A percentile compares a stretch with the other conserved stretches of the same genome.
phyloP scores from a whole-genome alignment of 2,329 filamentous ascomycete genomes.

The Lasiodiplodia gonubiensis region DNA sequence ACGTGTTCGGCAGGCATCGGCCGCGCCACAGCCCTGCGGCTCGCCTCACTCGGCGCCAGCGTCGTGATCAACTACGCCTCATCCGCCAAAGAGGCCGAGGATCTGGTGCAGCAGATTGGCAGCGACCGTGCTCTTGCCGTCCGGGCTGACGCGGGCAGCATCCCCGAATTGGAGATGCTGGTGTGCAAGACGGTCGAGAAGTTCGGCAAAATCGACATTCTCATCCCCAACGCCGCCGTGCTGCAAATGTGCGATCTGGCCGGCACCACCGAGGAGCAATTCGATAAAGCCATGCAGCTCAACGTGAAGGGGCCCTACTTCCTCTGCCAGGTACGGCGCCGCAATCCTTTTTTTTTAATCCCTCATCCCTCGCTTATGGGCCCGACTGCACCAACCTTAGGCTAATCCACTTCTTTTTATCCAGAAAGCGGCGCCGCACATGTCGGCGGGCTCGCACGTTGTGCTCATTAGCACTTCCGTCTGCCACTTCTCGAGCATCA shows the following conservation, averaged over 20 bases:
- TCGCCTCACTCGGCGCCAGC: conserved; percentile 73
- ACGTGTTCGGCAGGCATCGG: conserved; percentile 69
- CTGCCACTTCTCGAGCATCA: conserved; percentile 51
- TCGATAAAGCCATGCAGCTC: conserved; percentile 56
- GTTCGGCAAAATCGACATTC: conserved; percentile 63
- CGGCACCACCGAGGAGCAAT: conserved; percentile 57
- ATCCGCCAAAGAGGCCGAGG: conserved; percentile 58
- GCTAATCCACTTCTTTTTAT: conserved; percentile 16
- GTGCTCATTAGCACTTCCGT: conserved; percentile 34
- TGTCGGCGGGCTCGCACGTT: conserved; percentile 49
- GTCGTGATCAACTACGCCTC: conserved; percentile 75
- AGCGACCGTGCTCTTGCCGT: conserved; percentile 66
- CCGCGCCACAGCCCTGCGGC: conserved; percentile 67
- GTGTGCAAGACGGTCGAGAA: conserved; percentile 15
- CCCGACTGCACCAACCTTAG: conserved; percentile 6
- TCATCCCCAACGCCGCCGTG: conserved; percentile 63
- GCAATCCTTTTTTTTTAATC: not conserved
- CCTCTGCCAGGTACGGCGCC: conserved; percentile 20
- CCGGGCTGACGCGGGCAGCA: conserved; percentile 73
- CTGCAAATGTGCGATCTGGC: conserved; percentile 56
- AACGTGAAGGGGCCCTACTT: conserved; percentile 60
- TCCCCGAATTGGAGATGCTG: conserved; percentile 35
- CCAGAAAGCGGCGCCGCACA: conserved; percentile 57
- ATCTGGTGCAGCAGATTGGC: conserved; percentile 63
- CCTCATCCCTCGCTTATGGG: conserved; percentile 5